Percentiles rank a stretch among this genome's conserved stretches.
Conservation (phyloP, 306 rosid genomes). For the Cicer judaicum region DNA sequence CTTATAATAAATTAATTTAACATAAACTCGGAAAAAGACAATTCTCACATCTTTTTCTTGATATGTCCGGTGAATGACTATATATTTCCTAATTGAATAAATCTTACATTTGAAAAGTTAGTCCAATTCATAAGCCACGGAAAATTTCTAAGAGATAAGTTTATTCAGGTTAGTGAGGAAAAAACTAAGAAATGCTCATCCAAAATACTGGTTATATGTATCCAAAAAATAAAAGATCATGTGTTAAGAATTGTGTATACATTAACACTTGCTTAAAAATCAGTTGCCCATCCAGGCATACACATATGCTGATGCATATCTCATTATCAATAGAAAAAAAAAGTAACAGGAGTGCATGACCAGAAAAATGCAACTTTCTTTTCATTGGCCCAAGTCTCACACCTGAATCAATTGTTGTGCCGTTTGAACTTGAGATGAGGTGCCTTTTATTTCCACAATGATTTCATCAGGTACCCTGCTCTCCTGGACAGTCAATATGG, state of each 20-base stretch:
- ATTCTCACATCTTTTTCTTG: neutral
- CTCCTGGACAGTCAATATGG: constrained; percentile 90
- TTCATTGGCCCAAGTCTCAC: constrained; percentile 35
- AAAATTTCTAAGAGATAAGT: neutral
- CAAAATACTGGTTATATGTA: constrained; percentile 8
- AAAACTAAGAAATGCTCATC: neutral
- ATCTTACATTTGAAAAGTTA: constrained; percentile 6
- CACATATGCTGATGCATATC: constrained; percentile 22
- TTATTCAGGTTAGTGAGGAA: constrained; percentile 23
- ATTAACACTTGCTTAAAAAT: neutral
- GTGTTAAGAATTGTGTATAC: neutral
- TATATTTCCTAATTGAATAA: neutral
- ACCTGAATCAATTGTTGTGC: constrained; percentile 98
- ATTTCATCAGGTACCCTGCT: constrained; percentile 91
- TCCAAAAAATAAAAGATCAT: neutral
- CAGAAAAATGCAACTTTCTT: constrained; percentile 10
- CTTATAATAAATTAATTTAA: constrained; percentile 28
- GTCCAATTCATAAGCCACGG: neutral
- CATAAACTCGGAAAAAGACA: constrained; percentile 18
- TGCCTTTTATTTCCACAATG: constrained; percentile 94
- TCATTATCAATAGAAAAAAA: constrained; percentile 4
- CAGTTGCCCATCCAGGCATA: constrained; percentile 19
- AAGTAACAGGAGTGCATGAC: neutral
- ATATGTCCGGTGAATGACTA: neutral
- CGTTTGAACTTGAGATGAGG: constrained; percentile 80